A percentile compares a stretch with the other conserved stretches of the same genome.
Conservation (phyloP, 768 basidiomycete genomes). For the Tricholoma furcatifolium region DNA sequence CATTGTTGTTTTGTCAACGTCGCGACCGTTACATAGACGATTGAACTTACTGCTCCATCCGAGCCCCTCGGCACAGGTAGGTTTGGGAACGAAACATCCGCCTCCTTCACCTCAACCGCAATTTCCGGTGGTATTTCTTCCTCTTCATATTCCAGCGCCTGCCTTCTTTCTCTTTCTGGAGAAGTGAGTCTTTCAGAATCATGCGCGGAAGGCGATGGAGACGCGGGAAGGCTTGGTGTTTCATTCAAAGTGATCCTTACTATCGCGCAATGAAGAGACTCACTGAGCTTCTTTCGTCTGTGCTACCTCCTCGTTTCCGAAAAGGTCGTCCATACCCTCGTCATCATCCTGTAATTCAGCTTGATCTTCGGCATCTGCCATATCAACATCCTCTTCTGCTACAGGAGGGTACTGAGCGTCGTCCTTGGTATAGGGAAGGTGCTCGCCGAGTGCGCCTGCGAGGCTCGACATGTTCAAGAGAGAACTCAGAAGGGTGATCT, state of each 20-base stretch:
- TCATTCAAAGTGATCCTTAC: neutral
- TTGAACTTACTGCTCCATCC: conserved; percentile 71
- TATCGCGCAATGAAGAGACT: conserved; percentile 11
- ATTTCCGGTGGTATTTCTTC: conserved; percentile 64
- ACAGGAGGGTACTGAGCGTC: conserved; percentile 7
- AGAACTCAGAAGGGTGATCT: neutral
- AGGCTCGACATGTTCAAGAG: conserved; percentile 51
- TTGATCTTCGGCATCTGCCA: conserved; percentile 31
- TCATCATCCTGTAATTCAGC: conserved; percentile 28
- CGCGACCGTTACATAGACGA: neutral
- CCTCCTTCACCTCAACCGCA: conserved; percentile 59
- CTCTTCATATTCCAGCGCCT: conserved; percentile 79
- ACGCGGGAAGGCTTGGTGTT: conserved; percentile 29
- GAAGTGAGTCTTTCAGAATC: conserved; percentile 69
- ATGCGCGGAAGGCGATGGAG: conserved; percentile 49
- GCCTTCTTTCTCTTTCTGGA: conserved; percentile 59
- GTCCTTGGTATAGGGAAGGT: conserved; percentile 11
- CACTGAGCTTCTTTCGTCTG: conserved; percentile 53
- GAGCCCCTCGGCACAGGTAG: conserved; percentile 78
- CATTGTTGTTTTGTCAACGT: neutral
- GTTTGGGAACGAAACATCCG: conserved; percentile 82
- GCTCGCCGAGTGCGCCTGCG: conserved; percentile 52
- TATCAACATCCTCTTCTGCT: conserved; percentile 36
- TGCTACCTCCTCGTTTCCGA: conserved; percentile 65
- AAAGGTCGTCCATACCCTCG: conserved; percentile 71